A percentile compares a stretch with the other conserved stretches of the same genome.
Evolutionary conservation across 2,329 filamentous ascomycete genomes (phyloP).

Genomic region (Venturia aucupariae): DNA sequence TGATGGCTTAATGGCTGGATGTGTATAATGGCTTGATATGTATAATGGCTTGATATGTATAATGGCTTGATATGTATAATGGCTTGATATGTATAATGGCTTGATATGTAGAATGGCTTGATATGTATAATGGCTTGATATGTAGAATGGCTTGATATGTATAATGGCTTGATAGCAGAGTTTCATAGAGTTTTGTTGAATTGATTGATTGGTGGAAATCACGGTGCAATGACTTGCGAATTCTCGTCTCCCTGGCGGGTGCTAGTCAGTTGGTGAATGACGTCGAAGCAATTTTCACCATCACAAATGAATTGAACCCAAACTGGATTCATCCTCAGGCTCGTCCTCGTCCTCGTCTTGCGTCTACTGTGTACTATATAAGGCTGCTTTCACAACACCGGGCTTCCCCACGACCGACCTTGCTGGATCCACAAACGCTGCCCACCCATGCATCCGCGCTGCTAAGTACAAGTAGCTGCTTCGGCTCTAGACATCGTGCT

Average conservation of each 20-base stretch:
- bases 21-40: too few relatives aligned
- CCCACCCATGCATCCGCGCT: background rate
- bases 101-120: too few relatives aligned
- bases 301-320: background rate
- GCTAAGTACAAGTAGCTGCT: background rate
- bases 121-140: too few relatives aligned
- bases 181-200: background rate
- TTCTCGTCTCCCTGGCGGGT: too few relatives aligned
- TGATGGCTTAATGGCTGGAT: background rate
- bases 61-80: too few relatives aligned
- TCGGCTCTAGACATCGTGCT: background rate
- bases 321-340: background rate
- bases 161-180: background rate
- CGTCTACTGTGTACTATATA: too few relatives aligned
- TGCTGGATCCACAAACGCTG: background rate
- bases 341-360: background rate
- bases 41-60: too few relatives aligned
- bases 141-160: too few relatives aligned
- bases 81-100: too few relatives aligned
- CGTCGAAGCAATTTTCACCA: background rate
- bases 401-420: background rate
- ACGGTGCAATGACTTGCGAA: too few relatives aligned
- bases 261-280: background rate
- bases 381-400: too few relatives aligned
- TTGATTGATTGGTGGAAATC: too few relatives aligned